A percentile compares a stretch with the other conserved stretches of the same genome.
These are phyloP conservation scores for Stephanodiscus triporus DNA, from an alignment of 108 stramenopile species.

Conservation along the genomic window DNA sequence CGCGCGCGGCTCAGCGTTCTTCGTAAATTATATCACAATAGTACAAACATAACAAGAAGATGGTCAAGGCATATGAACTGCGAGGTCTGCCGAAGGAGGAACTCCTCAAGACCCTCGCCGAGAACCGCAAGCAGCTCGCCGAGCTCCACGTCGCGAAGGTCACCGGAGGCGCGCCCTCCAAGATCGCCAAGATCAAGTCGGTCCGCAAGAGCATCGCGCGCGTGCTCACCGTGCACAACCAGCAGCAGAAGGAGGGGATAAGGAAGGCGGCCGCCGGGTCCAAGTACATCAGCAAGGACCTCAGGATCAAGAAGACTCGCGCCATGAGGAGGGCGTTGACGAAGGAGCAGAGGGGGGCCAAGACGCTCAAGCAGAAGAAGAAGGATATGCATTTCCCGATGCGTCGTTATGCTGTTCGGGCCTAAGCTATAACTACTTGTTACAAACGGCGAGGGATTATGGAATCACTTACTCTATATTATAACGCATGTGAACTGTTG, in stretches of 20 bases:
- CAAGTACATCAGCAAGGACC: conserved; percentile 96
- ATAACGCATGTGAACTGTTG: no score
- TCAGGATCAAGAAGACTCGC: conserved; percentile 97
- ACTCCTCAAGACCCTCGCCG: conserved; percentile 92
- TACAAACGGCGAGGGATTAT: background rate
- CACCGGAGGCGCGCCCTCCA: conserved; percentile 96
- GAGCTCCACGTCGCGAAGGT: conserved; percentile 97
- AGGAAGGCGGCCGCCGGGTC: conserved; percentile 84
- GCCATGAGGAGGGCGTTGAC: conserved; percentile 96
- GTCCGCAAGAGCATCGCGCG: conserved; percentile 99
- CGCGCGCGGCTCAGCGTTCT: background rate
- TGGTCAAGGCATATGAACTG: conserved; percentile 96
- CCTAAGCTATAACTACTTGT: conserved; percentile 44
- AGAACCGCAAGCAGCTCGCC: conserved; percentile 92
- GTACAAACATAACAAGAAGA: no score
- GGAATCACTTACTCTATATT: no score
- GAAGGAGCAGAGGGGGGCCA: conserved; percentile 76
- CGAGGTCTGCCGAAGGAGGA: conserved; percentile 93
- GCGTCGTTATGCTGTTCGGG: conserved; percentile 84
- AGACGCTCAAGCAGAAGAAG: conserved; percentile 86
- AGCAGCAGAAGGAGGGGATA: conserved; percentile 95
- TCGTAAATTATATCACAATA: conserved; percentile 16
- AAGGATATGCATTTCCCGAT: conserved; percentile 81
- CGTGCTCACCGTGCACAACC: conserved; percentile 98
- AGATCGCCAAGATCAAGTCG: conserved; percentile 98